Evolutionary conservation across 371 early-diverging fungal genomes (phyloP).

Genomic region (Conidiobolus incongruus): DNA sequence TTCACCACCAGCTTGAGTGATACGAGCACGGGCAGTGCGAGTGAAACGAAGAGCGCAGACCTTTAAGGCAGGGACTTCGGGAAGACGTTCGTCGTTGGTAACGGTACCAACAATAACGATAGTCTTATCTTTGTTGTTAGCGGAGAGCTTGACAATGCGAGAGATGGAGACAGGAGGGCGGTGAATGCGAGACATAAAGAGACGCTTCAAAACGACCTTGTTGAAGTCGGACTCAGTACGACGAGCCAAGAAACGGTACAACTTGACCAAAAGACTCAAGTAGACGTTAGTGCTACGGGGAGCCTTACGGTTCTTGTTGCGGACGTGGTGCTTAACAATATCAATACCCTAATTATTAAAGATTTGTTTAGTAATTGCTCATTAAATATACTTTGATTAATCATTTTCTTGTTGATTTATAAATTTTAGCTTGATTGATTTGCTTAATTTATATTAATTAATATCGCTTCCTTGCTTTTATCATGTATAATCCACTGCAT

Average conservation of each 20-base stretch:
- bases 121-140: slow-evolving; percentile 52
- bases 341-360: slow-evolving; percentile 66
- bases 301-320: slow-evolving; percentile 66
- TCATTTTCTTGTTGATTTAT: too few relatives aligned
- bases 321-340: slow-evolving; percentile 85
- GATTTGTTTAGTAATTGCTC: not conserved
- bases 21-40: slow-evolving; percentile 86
- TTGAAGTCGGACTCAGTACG: slow-evolving; percentile 95
- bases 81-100: slow-evolving; percentile 86
- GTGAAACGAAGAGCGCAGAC: slow-evolving; percentile 90
- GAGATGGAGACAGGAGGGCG: slow-evolving; percentile 88
- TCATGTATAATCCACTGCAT: too few relatives aligned
- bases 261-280: slow-evolving; percentile 88
- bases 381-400: not conserved
- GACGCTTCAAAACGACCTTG: slow-evolving; percentile 93
- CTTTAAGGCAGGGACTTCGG: slow-evolving; percentile 86
- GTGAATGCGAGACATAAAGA: slow-evolving; percentile 94
- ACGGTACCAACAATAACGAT: slow-evolving; percentile 87
- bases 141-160: slow-evolving; percentile 44
- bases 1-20: slow-evolving; percentile 97
- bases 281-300: slow-evolving; percentile 87
- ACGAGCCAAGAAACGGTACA: slow-evolving; percentile 95
- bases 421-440: too few relatives aligned
- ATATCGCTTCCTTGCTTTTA: too few relatives aligned
- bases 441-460: too few relatives aligned